A percentile compares a stretch with the other conserved stretches of the same genome.
phyloP scores from a whole-genome alignment of 225 moss, liverwort and hornwort genomes.

The Rhytidiadelphus loreus region DNA sequence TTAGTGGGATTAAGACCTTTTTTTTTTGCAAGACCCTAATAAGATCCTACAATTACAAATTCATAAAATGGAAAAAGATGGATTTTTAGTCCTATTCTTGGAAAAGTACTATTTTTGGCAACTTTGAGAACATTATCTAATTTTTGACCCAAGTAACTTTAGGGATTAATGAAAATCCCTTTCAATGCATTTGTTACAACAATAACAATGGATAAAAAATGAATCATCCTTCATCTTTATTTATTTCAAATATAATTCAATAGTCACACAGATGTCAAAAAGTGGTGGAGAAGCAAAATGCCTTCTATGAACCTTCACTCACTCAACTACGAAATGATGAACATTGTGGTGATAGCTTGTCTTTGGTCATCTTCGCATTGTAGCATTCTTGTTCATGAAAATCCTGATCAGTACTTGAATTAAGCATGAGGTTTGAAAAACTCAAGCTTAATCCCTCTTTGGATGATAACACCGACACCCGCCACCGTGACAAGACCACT shows the following conservation, averaged over 20 bases:
- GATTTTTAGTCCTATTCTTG: background rate
- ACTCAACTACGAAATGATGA: background rate
- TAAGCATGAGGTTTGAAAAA: slow-evolving; percentile 63
- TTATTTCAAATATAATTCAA: background rate
- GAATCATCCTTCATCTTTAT: background rate
- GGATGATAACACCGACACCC: slow-evolving; percentile 40
- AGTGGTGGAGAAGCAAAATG: background rate
- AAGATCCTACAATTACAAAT: background rate
- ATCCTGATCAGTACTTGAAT: background rate
- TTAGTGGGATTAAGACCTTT: no score
- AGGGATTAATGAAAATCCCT: background rate
- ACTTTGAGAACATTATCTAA: background rate
- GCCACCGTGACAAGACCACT: slow-evolving; percentile 29
- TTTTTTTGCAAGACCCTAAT: background rate
- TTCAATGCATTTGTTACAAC: background rate
- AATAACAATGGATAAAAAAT: background rate
- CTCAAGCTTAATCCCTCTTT: slow-evolving; percentile 41
- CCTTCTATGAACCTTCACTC: background rate
- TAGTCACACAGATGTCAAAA: background rate
- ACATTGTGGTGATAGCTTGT: background rate
- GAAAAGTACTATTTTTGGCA: background rate
- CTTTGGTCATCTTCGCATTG: background rate
- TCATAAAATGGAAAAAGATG: no score
- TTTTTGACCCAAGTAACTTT: no score
- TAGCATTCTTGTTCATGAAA: background rate